Evolutionary conservation across 176 grass and related monocot genomes (phyloP), one percentile per base, ranked within the genome.

Genomic region (Pontederia crassipes): DNA sequence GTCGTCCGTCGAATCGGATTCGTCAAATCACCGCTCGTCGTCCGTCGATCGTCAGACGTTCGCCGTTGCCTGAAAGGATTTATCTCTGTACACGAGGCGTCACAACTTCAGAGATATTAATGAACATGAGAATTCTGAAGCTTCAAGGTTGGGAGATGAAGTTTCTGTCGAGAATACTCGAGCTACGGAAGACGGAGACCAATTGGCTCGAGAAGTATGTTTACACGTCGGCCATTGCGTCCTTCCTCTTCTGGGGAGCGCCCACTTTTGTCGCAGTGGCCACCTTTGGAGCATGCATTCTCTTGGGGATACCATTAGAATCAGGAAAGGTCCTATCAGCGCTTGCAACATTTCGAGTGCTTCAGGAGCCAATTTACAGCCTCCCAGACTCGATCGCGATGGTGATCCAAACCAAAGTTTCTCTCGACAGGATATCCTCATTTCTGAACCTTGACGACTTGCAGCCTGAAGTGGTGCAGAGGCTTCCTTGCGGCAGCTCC

Each of bases 351-450:
- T 52, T 95, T 66, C 67, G 83, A 55, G 77, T 95, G 48, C 28
- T 86, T 5, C 86, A 78, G 0, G 80, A 95, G 60, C 83, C 82
- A 0, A 89, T 84, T 80, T 71, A 86, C 71, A 73, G 86, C 73
- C 70, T 95, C 16, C 85, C 85, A 17, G 89, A 95, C 59, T 65
- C 71, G 28, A 35, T 95, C 27, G 86, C 85, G 12, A 52, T 89
- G 27, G 75, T 95, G 69, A 86, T 89, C 64, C 89, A 89, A 52
- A 74, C 79, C 10, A 89, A 95, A 78, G 82, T 89, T 35, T 86
- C 82, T 9, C 65, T 95, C 11, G 86, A 89, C 47, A 74, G 86
- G 12, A 62, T 86, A 45, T 80, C 69, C 7, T 28, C 52, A 53
- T 95, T 84, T 70, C 78, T 95, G 0, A n/a, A 32, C 27, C 17